A percentile compares a stretch with the other conserved stretches of the same genome.
Evolutionary conservation across 2,329 filamentous ascomycete genomes (phyloP).

Genomic region (Byssochlamys sp.): DNA sequence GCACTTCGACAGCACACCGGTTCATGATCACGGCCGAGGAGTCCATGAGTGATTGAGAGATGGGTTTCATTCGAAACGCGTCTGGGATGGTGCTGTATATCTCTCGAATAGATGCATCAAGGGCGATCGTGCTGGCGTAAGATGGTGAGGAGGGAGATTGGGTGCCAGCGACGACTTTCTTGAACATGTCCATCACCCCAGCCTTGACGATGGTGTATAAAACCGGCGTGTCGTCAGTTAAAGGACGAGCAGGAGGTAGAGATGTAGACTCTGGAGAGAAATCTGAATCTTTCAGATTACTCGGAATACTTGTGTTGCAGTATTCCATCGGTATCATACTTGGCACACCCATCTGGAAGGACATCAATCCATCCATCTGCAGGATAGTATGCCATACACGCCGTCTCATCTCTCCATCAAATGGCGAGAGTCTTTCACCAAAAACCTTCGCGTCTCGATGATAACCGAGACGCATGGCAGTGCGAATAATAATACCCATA

Average conservation of each 20-base stretch:
- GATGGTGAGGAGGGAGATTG: constrained; percentile 6
- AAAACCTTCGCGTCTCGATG: constrained; percentile 45
- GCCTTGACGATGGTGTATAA: constrained; percentile 26
- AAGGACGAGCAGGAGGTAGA: constrained; percentile 43
- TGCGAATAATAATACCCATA: constrained; percentile 42
- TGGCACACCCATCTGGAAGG: constrained; percentile 54
- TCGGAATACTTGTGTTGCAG: constrained; percentile 45
- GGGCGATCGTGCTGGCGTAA: constrained; percentile 12
- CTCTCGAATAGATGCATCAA: constrained; percentile 15
- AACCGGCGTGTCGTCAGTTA: constrained; percentile 41
- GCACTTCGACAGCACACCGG: constrained; percentile 40
- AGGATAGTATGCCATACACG: constrained; percentile 22
- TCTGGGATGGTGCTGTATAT: constrained; percentile 12
- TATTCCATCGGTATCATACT: constrained; percentile 49
- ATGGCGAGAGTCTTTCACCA: constrained; percentile 37
- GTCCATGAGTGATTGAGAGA: constrained; percentile 34
- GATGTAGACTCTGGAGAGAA: constrained; percentile 40
- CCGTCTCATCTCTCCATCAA: constrained; percentile 42
- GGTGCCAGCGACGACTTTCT: constrained; percentile 17
- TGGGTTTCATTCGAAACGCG: constrained; percentile 13
- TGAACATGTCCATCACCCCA: constrained; percentile 19
- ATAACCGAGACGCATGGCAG: constrained; percentile 49
- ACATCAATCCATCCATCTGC: constrained; percentile 49
- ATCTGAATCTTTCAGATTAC: constrained; percentile 50
- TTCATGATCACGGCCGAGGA: constrained; percentile 41